Conservation (phyloP, 2,329 filamentous ascomycete genomes). For the Botrytis deweyae region DNA sequence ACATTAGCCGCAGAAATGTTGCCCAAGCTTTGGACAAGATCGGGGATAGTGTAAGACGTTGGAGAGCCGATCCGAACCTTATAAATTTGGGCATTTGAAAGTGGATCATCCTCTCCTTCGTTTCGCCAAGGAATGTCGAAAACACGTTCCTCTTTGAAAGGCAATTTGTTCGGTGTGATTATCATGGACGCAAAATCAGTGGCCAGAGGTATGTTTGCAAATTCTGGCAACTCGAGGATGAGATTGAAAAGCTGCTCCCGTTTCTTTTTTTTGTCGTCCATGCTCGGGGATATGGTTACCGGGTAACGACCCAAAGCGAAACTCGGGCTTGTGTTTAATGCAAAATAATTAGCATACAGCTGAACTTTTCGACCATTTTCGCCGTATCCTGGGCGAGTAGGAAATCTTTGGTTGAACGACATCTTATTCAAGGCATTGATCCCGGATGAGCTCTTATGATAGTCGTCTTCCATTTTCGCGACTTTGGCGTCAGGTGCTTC, state of each 20-base stretch:
- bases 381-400: slow-evolving; percentile 37
- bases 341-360: slow-evolving; percentile 39
- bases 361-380: slow-evolving; percentile 33
- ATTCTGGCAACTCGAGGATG: slow-evolving; percentile 37
- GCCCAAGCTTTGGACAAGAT: slow-evolving; percentile 28
- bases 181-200: slow-evolving; percentile 38
- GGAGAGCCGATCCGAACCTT: slow-evolving; percentile 29
- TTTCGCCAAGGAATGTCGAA: slow-evolving; percentile 31
- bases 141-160: not conserved
- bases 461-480: slow-evolving; percentile 36
- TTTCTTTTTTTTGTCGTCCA: slow-evolving; percentile 34
- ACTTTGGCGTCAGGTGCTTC: slow-evolving; percentile 32
- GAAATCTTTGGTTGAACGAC: slow-evolving; percentile 26
- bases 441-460: slow-evolving; percentile 32
- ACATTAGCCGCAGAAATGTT: slow-evolving; percentile 22
- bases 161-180: slow-evolving; percentile 26
- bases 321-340: slow-evolving; percentile 28
- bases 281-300: slow-evolving; percentile 33
- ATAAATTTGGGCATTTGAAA: slow-evolving; percentile 27
- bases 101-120: slow-evolving; percentile 35
- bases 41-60: slow-evolving; percentile 26
- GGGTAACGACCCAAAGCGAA: slow-evolving; percentile 36
- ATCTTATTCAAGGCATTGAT: slow-evolving; percentile 28
- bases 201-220: slow-evolving; percentile 26
- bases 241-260: slow-evolving; percentile 24